Percentiles rank a stretch among this genome's conserved stretches.
Evolutionary conservation across 345 rosid genomes (phyloP).

Genomic region (Aquilaria malaccensis): DNA sequence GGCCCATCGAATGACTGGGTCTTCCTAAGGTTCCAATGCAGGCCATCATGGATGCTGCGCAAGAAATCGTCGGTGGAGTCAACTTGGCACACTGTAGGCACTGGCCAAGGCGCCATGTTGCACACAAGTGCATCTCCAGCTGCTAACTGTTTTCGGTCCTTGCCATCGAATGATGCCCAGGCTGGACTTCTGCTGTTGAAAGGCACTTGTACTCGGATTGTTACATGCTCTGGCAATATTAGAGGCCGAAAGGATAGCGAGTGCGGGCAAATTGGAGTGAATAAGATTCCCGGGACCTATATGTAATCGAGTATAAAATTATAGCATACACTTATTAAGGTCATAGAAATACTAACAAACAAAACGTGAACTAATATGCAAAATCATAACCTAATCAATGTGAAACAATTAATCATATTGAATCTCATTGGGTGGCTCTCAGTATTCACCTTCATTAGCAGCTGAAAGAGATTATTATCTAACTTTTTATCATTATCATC

Average conservation of each 20-base stretch:
- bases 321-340: too few species aligned
- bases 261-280: constrained; percentile 98
- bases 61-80: constrained; percentile 89
- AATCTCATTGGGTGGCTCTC: too few species aligned
- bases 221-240: constrained; percentile 92
- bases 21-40: constrained; percentile 94
- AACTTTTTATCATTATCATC: too few species aligned
- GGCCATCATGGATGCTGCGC: constrained; percentile 91
- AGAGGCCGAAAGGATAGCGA: constrained; percentile 95
- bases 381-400: too few species aligned
- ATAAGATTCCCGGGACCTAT: constrained; percentile 96
- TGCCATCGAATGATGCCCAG: constrained; percentile 97
- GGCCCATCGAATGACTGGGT: constrained; percentile 83
- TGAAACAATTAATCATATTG: too few species aligned
- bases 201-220: constrained; percentile 79
- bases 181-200: constrained; percentile 89
- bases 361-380: too few species aligned
- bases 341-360: too few species aligned
- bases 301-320: background rate
- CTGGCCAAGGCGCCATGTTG: constrained; percentile 99
- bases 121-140: constrained; percentile 95
- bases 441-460: too few species aligned
- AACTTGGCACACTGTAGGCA: constrained; percentile 80
- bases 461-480: too few species aligned
- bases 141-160: constrained; percentile 68